A percentile compares a stretch with the other conserved stretches of the same genome.
Conservation (phyloP, 2,329 filamentous ascomycete genomes). For the Xylariaceae sp. region DNA sequence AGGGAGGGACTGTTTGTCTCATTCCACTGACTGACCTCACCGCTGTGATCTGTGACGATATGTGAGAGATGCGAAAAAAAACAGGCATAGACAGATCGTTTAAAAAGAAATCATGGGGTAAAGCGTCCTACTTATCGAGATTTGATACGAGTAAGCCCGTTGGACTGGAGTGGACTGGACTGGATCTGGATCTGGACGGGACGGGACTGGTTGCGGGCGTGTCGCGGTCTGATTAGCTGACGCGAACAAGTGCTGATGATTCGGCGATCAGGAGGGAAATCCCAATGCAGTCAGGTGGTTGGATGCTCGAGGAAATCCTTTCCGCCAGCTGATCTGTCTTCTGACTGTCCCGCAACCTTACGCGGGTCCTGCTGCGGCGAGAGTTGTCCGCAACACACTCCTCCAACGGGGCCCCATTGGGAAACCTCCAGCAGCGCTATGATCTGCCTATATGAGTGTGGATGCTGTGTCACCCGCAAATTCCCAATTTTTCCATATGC, state of each 20-base stretch:
- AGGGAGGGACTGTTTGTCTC: slow-evolving; percentile 3
- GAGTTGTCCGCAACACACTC: background rate
- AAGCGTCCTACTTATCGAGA: background rate
- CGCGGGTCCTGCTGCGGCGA: too few species aligned
- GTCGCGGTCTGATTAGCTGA: slow-evolving; percentile 21
- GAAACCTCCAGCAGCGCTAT: background rate
- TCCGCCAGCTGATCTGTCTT: slow-evolving; percentile 4
- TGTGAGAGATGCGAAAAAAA: background rate
- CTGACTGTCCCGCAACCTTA: slow-evolving; percentile 3
- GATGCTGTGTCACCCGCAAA: slow-evolving; percentile 15
- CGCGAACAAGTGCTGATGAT: slow-evolving; percentile 7
- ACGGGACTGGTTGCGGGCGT: slow-evolving; percentile 8
- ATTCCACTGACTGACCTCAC: slow-evolving; percentile 5
- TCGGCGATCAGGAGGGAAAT: slow-evolving; percentile 2
- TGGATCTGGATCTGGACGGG: too few species aligned
- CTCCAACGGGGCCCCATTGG: background rate
- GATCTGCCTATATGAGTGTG: background rate
- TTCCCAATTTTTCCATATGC: background rate
- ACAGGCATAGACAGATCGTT: background rate
- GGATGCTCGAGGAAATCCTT: background rate
- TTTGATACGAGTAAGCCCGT: background rate
- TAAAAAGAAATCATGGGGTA: slow-evolving; percentile 12
- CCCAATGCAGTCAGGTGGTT: background rate
- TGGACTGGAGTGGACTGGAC: too few species aligned
- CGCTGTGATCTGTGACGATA: background rate